phyloP scores from a whole-genome alignment of 805 yeast species.

The Saccharomycopsis sp. region DNA sequence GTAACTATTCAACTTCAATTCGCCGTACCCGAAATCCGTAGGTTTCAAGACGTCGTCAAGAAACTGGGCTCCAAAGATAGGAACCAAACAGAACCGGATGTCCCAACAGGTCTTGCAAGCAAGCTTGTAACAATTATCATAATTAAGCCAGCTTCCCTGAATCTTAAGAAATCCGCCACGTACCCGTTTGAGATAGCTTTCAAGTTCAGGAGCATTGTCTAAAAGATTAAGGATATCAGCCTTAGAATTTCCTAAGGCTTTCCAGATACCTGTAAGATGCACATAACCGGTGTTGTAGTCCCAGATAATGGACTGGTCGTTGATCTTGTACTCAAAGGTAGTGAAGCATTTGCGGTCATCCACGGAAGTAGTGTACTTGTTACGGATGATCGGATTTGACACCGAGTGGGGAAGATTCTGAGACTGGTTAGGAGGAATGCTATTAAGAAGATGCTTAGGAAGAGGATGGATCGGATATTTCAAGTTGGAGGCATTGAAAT shows the following conservation, averaged over 20 bases:
- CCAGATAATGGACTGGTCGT: conserved; percentile 78
- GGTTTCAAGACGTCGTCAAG: conserved; percentile 56
- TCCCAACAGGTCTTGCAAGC: conserved; percentile 73
- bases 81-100: conserved; percentile 68
- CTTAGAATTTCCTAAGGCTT: conserved; percentile 59
- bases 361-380: conserved; percentile 65
- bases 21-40: conserved; percentile 56
- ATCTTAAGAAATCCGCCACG: conserved; percentile 88
- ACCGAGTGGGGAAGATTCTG: conserved; percentile 17
- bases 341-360: conserved; percentile 65
- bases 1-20: conserved; percentile 37
- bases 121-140: conserved; percentile 53
- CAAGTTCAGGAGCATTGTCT: conserved; percentile 57
- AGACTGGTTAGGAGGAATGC: conserved; percentile 10
- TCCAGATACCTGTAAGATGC: conserved; percentile 86
- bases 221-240: conserved; percentile 72
- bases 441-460: background rate
- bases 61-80: conserved; percentile 71
- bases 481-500: conserved; percentile 9
- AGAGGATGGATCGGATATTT: conserved; percentile 17
- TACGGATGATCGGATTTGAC: conserved; percentile 23
- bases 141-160: conserved; percentile 93
- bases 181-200: conserved; percentile 59
- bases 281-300: conserved; percentile 80
- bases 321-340: conserved; percentile 65